Evolutionary conservation across 768 basidiomycete species (phyloP).

Genomic region (Tylopilus sp.): DNA sequence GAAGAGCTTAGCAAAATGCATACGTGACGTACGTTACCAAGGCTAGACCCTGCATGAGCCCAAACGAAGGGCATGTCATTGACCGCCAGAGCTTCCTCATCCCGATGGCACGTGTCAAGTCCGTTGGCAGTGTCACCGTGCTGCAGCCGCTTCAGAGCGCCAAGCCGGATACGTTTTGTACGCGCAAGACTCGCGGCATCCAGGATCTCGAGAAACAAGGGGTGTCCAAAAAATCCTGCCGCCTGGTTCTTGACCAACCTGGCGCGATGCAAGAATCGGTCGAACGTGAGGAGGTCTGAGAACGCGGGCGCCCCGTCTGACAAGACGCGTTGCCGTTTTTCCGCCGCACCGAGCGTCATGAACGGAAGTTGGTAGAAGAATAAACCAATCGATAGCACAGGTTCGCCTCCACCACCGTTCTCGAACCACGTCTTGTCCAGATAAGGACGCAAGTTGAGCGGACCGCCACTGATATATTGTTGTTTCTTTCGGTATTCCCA

Average conservation of each 20-base stretch:
- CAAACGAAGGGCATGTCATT: conserved; percentile 3
- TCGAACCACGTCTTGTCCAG: conserved; percentile 45
- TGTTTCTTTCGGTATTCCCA: not conserved
- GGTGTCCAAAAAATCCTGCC: conserved; percentile 35
- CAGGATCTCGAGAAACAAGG: conserved; percentile 44
- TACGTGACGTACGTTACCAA: conserved; percentile 30
- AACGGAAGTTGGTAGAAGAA: conserved; percentile 44
- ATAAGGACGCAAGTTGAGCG: conserved; percentile 48
- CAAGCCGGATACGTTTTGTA: not conserved
- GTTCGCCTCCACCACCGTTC: conserved; percentile 41
- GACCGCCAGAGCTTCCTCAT: conserved; percentile 1
- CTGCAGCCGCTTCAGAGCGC: conserved; percentile 26
- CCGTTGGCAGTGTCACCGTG: not conserved
- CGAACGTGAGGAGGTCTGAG: conserved; percentile 38
- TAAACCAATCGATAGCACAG: conserved; percentile 41
- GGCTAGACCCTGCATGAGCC: conserved; percentile 18
- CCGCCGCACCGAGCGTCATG: conserved; percentile 37
- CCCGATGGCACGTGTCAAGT: not conserved
- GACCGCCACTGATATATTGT: conserved; percentile 12
- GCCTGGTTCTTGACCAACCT: conserved; percentile 36
- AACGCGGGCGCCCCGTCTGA: conserved; percentile 36
- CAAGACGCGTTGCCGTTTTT: not conserved
- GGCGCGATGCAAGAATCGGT: conserved; percentile 45
- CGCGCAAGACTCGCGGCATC: conserved; percentile 7
- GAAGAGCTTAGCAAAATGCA: not conserved